Percentiles rank a stretch among this genome's conserved stretches.
phyloP scores from a whole-genome alignment of 78 protist genomes.

The Carpediemonas membranifera region DNA sequence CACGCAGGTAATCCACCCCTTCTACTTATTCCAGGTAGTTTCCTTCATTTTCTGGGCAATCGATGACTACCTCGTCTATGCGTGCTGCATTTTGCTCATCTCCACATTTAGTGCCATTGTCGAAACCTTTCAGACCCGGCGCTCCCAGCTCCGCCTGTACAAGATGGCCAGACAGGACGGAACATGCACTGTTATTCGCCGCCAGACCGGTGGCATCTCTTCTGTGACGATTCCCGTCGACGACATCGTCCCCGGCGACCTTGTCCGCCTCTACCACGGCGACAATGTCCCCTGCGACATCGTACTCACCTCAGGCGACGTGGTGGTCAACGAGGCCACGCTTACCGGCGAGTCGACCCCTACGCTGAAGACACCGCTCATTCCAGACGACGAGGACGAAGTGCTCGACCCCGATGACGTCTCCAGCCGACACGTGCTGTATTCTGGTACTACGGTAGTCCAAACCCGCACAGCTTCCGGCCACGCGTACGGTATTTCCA shows the following conservation, averaged over 20 bases:
- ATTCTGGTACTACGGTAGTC: conserved; percentile 15
- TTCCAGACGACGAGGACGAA: background rate
- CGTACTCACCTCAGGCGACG: background rate
- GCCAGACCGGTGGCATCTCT: too few species aligned
- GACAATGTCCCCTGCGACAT: conserved; percentile 3
- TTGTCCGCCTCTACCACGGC: conserved; percentile 1
- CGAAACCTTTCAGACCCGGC: conserved; percentile 20
- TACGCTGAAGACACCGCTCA: conserved; percentile 10
- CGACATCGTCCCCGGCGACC: conserved; percentile 42
- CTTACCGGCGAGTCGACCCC: conserved; percentile 40
- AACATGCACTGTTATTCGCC: too few species aligned
- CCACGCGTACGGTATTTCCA: background rate
- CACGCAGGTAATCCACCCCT: conserved; percentile 69
- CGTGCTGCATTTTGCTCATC: conserved; percentile 48
- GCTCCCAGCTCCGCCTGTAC: conserved; percentile 17
- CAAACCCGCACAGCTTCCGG: background rate
- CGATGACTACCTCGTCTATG: conserved; percentile 59
- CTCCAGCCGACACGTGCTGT: conserved; percentile 12
- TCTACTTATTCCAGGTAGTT: conserved; percentile 66
- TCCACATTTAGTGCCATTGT: conserved; percentile 40
- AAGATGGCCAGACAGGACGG: conserved; percentile 27
- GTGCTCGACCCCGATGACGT: background rate
- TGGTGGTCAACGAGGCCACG: background rate
- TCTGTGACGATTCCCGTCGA: background rate
- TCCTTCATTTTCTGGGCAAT: conserved; percentile 53